These are phyloP conservation scores for Marchantia polymorpha DNA, from an alignment of 225 moss, liverwort and hornwort genomes.

Conservation along the genomic window DNA sequence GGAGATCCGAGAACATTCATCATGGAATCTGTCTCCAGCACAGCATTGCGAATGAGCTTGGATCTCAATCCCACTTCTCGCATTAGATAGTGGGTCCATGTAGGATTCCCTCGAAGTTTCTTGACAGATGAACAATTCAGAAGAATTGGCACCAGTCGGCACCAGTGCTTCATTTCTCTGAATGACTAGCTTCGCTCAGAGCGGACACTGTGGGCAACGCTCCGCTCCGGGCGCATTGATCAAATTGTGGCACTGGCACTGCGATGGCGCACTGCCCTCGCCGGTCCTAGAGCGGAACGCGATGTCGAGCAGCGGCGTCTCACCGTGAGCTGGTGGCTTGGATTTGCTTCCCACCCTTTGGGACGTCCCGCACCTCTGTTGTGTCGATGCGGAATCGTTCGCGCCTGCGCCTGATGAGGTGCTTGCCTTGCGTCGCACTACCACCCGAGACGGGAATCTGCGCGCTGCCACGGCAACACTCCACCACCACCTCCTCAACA, in stretches of 20 bases:
- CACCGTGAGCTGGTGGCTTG: slow-evolving; percentile 15
- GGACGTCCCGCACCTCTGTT: not conserved
- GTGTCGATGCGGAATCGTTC: slow-evolving; percentile 6
- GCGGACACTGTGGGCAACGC: not conserved
- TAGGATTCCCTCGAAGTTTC: slow-evolving; percentile 20
- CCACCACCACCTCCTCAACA: not conserved
- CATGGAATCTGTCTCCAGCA: slow-evolving; percentile 20
- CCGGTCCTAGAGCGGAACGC: slow-evolving; percentile 5
- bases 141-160: not conserved
- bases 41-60: slow-evolving; percentile 23
- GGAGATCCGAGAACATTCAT: slow-evolving; percentile 25
- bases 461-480: not conserved
- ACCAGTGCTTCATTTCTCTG: not conserved
- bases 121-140: not conserved
- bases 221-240: not conserved
- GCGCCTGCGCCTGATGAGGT: not conserved
- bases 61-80: slow-evolving; percentile 34
- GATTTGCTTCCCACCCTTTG: slow-evolving; percentile 4
- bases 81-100: slow-evolving; percentile 29
- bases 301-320: slow-evolving; percentile 26
- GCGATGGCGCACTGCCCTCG: not conserved
- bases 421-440: not conserved
- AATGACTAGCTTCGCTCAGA: not conserved
- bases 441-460: slow-evolving; percentile 1
- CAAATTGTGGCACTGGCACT: slow-evolving; percentile 3